phyloP scores from a whole-genome alignment of 352 stramenopile genomes.

The Bremia lactucae region DNA sequence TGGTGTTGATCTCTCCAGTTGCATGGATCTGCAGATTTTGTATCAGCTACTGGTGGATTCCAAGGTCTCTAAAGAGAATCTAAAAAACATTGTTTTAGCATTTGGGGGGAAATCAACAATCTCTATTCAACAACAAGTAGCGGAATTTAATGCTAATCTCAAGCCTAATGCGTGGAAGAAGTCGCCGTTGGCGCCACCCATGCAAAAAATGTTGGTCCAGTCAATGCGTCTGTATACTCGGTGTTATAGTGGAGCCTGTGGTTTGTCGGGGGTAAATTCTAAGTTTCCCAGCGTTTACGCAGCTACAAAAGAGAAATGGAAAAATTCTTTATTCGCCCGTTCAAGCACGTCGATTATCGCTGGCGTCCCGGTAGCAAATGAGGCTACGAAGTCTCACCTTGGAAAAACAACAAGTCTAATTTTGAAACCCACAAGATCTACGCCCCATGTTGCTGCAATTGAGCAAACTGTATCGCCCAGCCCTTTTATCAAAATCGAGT shows the following conservation, averaged over 20 bases:
- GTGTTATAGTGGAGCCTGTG: not conserved
- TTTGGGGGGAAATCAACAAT: not conserved
- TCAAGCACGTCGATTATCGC: not conserved
- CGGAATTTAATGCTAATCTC: not conserved
- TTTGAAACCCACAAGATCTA: not conserved
- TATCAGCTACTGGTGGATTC: too few relatives aligned
- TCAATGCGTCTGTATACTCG: not conserved
- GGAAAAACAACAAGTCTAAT: not conserved
- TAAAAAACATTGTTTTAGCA: not conserved
- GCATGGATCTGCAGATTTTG: not conserved
- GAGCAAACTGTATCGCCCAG: not conserved
- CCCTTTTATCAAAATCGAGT: not conserved
- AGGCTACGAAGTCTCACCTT: too few relatives aligned
- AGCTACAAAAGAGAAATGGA: not conserved
- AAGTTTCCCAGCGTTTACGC: not conserved
- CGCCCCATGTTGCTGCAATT: not conserved
- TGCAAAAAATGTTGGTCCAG: not conserved
- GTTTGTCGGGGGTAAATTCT: not conserved
- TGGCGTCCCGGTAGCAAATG: not conserved
- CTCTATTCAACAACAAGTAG: not conserved
- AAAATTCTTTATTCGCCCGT: not conserved
- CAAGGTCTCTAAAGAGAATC: not conserved
- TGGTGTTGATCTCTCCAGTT: conserved; percentile 5
- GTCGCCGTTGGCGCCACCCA: not conserved
- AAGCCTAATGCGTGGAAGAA: not conserved